Evolutionary conservation across 768 basidiomycete species (phyloP), one percentile per base, ranked within the genome.

Genomic region (Kwoniella botswanensis): DNA sequence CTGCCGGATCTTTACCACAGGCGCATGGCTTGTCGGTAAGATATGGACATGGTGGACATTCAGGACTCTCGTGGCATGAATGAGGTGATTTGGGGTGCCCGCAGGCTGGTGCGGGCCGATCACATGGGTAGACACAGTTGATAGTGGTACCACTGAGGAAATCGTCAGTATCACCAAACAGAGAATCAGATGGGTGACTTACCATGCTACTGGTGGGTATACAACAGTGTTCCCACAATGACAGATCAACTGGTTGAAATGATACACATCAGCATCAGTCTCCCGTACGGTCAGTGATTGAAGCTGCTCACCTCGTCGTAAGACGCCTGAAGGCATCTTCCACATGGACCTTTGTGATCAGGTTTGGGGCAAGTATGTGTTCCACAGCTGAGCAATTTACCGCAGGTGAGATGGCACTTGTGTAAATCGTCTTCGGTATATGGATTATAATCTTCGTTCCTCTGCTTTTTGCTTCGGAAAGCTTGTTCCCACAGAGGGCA

Each of bases 1-100:
- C 86, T 46, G 84, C 84, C 79, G 90, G 91, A 87, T 95, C 94
- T 26, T 84, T 83, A 24, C 93, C 93, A 80, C 97, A 99, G 0
- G 92, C 93, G 81, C 97, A 99, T 7, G 79, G 76, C 81, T 94
- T 94, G 29, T 85, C 86, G 0, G 91, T 90, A 55, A 99, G 85
- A 82, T 89, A 90, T 1, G 91, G 89, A 76, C 97, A 99, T 0
- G 94, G 92, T 1, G 96, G 96, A 81, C 97, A 99, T 7, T 76
- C 79, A 12, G 86, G 84, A 62, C 88, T 89, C 73, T 91, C 90
- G 81, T 98, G 97, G 76, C 97, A 98, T 5, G 86, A 84, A 83
- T 98, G 97, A 0, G 87, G 87, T 0, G 89, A 87, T 70, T 87
- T 88, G 0, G 91, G 88, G 76, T 98, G 97, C 0, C 94, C 95